phyloP scores from a whole-genome alignment of 2,329 filamentous ascomycete species.

The Penicillium sp. region DNA sequence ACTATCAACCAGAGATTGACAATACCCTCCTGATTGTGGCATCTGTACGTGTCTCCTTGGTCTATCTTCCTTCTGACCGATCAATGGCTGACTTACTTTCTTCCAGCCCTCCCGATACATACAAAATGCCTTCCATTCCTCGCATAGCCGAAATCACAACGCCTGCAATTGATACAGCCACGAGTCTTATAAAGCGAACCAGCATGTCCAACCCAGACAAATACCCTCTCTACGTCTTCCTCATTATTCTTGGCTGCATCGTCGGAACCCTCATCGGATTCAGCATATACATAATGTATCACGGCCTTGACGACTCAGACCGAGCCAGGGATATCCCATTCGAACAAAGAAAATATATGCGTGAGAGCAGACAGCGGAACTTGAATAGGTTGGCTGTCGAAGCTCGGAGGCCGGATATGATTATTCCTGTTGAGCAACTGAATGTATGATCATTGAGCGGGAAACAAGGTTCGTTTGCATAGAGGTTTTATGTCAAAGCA shows the following conservation, averaged over 20 bases:
- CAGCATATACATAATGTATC: conserved; percentile 21
- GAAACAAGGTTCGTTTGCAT: not conserved
- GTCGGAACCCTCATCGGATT: conserved; percentile 22
- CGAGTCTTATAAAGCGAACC: conserved; percentile 17
- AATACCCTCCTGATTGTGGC: not conserved
- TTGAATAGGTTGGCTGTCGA: conserved; percentile 23
- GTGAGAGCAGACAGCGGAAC: conserved; percentile 25
- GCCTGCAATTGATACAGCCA: conserved; percentile 3
- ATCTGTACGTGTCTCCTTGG: not conserved
- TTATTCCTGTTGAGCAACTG: conserved; percentile 17
- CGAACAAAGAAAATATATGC: conserved; percentile 34
- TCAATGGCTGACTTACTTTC: not conserved
- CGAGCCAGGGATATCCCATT: conserved; percentile 14
- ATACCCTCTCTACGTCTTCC: conserved; percentile 27
- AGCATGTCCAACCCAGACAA: conserved; percentile 4
- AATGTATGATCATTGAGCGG: conserved; percentile 8
- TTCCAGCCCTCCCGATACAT: not conserved
- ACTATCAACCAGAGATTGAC: not conserved
- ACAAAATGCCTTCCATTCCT: conserved; percentile 4
- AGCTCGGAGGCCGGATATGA: conserved; percentile 21
- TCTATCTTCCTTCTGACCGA: not conserved
- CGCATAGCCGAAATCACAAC: not conserved
- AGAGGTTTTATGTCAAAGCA: not conserved
- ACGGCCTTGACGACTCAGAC: conserved; percentile 19
- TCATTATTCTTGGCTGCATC: conserved; percentile 31